Conservation (phyloP, 495 filamentous ascomycete species). For the Lasiosphaeria miniovina region DNA sequence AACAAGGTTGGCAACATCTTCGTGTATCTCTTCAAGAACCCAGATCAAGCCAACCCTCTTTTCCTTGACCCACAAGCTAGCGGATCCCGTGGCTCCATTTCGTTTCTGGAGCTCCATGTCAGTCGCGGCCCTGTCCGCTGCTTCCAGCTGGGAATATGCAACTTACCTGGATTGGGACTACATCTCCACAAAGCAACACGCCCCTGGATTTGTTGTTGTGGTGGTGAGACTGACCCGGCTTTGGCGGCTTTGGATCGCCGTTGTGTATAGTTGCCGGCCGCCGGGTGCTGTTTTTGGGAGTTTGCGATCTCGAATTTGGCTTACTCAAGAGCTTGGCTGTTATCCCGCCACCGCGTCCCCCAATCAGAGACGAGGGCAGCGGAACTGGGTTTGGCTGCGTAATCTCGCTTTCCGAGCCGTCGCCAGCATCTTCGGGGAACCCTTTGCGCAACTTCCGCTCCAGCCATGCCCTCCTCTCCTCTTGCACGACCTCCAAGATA, state of each 20-base stretch:
- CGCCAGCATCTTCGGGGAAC: slow-evolving; percentile 38
- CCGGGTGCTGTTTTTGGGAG: slow-evolving; percentile 39
- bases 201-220: slow-evolving; percentile 75
- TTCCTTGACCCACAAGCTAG: slow-evolving; percentile 97
- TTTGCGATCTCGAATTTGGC: slow-evolving; percentile 67
- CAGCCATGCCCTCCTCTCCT: slow-evolving; percentile 86
- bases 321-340: slow-evolving; percentile 86
- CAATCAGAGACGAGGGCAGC: slow-evolving; percentile 49
- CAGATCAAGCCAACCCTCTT: slow-evolving; percentile 91
- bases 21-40: slow-evolving; percentile 96
- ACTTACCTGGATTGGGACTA: slow-evolving; percentile 71
- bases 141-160: background rate
- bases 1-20: slow-evolving; percentile 75
- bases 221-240: slow-evolving; percentile 52
- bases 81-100: slow-evolving; percentile 85
- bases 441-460: slow-evolving; percentile 72
- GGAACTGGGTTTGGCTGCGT: slow-evolving; percentile 45
- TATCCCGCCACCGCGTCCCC: slow-evolving; percentile 67
- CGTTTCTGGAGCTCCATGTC: slow-evolving; percentile 62
- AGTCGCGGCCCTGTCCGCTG: background rate
- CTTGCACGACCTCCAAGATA: slow-evolving; percentile 89
- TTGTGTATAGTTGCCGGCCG: slow-evolving; percentile 74
- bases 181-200: slow-evolving; percentile 91
- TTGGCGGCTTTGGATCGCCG: slow-evolving; percentile 61
- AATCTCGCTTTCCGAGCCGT: slow-evolving; percentile 41